Conservation (phyloP, 257 asterid species). For the Lycium ferocissimum region DNA sequence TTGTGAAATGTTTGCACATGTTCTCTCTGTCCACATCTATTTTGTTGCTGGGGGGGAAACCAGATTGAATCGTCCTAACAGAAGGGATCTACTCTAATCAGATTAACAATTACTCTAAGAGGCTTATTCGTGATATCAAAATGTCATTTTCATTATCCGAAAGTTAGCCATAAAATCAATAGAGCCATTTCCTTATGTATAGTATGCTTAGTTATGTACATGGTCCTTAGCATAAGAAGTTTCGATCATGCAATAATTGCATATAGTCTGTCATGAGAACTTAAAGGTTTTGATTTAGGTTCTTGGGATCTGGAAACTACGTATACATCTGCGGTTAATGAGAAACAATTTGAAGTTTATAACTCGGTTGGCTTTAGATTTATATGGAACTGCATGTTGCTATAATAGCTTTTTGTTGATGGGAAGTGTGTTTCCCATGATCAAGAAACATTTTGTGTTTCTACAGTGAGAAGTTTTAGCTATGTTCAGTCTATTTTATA, state of each 20-base stretch:
- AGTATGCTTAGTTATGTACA: neutral
- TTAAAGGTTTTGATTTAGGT: neutral
- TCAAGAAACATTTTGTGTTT: neutral
- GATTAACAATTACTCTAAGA: conserved; percentile 2
- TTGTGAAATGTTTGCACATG: conserved; percentile 8
- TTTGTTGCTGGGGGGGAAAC: neutral
- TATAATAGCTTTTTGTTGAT: conserved; percentile 4
- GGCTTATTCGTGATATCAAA: neutral
- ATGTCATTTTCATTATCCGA: neutral
- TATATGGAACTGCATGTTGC: neutral
- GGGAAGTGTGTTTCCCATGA: conserved; percentile 8
- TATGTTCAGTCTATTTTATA: neutral
- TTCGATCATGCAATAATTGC: neutral
- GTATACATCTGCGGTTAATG: neutral
- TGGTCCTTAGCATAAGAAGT: neutral
- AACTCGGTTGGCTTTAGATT: conserved; percentile 26
- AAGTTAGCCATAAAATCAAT: neutral
- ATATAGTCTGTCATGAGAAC: conserved; percentile 11
- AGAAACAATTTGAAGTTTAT: conserved; percentile 10
- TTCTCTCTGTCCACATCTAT: neutral
- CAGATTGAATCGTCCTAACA: neutral
- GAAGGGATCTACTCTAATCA: neutral
- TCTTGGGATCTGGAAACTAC: neutral
- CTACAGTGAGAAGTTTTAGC: conserved; percentile 1
- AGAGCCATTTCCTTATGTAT: conserved; percentile 4